These are phyloP conservation scores for Ceratonia siliqua DNA, from an alignment of 306 rosid species.

Conservation along the genomic window DNA sequence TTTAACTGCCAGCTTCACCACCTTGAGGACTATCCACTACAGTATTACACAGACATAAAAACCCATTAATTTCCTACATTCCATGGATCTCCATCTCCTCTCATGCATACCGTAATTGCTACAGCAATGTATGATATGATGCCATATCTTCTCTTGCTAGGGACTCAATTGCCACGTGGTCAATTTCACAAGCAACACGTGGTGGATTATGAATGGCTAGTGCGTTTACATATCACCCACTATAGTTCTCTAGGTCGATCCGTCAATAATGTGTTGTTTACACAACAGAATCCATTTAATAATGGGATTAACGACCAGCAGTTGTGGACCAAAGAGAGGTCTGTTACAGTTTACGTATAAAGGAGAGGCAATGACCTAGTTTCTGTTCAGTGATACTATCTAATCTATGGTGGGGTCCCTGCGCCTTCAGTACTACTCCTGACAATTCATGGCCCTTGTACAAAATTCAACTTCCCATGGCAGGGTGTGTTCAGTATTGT, in stretches of 20 bases:
- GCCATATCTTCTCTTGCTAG: constrained; percentile 52
- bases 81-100: not conserved
- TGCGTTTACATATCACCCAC: constrained; percentile 43
- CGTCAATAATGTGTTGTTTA: not conserved
- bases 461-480: too few relatives aligned
- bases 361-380: not conserved
- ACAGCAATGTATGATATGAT: constrained; percentile 6
- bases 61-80: not conserved
- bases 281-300: not conserved
- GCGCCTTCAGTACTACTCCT: not conserved
- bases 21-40: not conserved
- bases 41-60: not conserved
- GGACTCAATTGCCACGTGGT: constrained; percentile 46
- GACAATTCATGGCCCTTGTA: not conserved
- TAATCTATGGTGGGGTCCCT: not conserved
- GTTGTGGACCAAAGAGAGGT: not conserved
- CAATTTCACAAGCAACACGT: not conserved
- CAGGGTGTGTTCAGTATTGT: too few relatives aligned
- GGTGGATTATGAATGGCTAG: constrained; percentile 39
- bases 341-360: too few relatives aligned
- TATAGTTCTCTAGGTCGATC: constrained; percentile 31
- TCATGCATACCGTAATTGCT: constrained; percentile 43
- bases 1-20: constrained; percentile 45
- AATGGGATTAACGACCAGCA: constrained; percentile 2
- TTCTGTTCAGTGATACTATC: not conserved